Conservation (phyloP, 192 early-diverging fungal species). For the Backusella australiensis region DNA sequence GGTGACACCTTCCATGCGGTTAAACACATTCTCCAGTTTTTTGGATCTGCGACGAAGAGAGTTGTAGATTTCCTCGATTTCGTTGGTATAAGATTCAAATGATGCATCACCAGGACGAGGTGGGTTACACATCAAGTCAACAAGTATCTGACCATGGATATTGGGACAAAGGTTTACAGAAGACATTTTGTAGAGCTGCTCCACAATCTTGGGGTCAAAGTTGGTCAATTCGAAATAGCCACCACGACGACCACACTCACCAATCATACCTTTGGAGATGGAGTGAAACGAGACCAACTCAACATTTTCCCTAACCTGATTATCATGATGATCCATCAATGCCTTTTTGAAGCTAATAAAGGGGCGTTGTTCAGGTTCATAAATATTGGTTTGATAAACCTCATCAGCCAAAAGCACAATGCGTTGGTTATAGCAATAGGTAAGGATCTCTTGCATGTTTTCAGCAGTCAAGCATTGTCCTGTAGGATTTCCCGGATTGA, state of each 20-base stretch:
- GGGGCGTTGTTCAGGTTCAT: conserved; percentile 70
- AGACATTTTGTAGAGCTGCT: conserved; percentile 90
- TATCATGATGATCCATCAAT: conserved; percentile 51
- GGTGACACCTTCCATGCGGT: conserved; percentile 74
- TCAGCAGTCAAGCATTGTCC: conserved; percentile 78
- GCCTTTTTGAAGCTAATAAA: conserved; percentile 97
- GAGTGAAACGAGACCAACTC: conserved; percentile 96
- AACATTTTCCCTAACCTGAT: conserved; percentile 38
- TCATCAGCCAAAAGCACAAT: conserved; percentile 94
- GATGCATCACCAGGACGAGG: conserved; percentile 79
- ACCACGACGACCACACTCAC: conserved; percentile 95
- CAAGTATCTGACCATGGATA: conserved; percentile 91
- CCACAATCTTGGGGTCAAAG: conserved; percentile 69
- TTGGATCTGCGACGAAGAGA: conserved; percentile 75
- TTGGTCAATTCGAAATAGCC: conserved; percentile 95
- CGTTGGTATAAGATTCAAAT: conserved; percentile 67
- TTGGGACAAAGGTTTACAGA: conserved; percentile 92
- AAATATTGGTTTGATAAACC: conserved; percentile 97
- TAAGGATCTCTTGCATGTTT: conserved; percentile 85
- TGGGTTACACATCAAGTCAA: conserved; percentile 89
- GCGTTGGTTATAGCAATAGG: conserved; percentile 76
- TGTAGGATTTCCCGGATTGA: conserved; percentile 99
- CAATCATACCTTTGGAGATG: conserved; percentile 96
- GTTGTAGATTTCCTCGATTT: conserved; percentile 71
- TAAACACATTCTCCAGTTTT: conserved; percentile 74